These are phyloP conservation scores for Phytophthora tentaculata DNA, from an alignment of 352 stramenopile species.

Conservation along the genomic window DNA sequence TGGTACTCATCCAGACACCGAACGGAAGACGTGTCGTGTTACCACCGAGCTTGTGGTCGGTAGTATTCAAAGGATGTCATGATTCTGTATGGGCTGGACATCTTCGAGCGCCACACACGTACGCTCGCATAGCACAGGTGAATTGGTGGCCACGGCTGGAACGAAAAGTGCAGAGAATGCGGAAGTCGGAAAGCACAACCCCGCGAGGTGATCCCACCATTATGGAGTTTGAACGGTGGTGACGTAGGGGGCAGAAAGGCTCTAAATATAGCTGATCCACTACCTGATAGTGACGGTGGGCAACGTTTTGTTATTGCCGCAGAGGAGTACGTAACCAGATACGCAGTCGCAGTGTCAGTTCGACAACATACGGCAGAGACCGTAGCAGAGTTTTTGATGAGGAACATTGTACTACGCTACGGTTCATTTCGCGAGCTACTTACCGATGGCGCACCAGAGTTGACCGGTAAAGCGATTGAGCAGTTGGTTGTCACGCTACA, in stretches of 20 bases:
- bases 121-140: not conserved
- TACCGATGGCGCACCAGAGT: not conserved
- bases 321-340: slow-evolving; percentile 1
- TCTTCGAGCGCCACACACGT: not conserved
- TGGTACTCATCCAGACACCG: not conserved
- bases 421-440: not conserved
- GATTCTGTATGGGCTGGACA: not conserved
- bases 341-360: not conserved
- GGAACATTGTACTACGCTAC: not conserved
- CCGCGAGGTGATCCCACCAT: not conserved
- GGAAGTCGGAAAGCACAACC: slow-evolving; percentile 1
- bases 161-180: not conserved
- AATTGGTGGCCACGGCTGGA: slow-evolving; percentile 3
- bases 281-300: not conserved
- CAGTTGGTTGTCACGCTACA: no score
- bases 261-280: not conserved
- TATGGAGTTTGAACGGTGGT: not conserved
- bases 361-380: not conserved
- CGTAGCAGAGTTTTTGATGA: not conserved
- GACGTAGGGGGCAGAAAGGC: not conserved
- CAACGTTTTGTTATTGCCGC: not conserved
- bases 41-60: not conserved
- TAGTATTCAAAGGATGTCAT: not conserved
- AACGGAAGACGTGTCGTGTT: not conserved
- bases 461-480: not conserved